Evolutionary conservation across 1,139 yeast species (phyloP).

Genomic region (Waltiozyma sp.): DNA sequence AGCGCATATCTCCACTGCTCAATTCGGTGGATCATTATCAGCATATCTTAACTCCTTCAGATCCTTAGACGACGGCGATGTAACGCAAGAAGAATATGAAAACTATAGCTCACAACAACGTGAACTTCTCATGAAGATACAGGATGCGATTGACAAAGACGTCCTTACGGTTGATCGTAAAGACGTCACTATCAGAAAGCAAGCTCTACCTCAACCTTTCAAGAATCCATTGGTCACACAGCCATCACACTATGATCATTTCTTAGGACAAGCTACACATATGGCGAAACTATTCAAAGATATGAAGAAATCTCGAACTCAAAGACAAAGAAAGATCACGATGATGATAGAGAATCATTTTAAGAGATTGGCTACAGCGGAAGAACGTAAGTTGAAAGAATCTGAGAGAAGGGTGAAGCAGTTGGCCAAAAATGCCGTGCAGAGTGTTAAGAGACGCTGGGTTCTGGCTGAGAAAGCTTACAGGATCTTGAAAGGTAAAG

Average conservation of each 20-base stretch:
- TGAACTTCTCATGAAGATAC: constrained; percentile 33
- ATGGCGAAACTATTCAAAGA: constrained; percentile 66
- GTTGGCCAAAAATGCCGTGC: constrained; percentile 69
- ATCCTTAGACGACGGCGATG: constrained; percentile 47
- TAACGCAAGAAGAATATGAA: constrained; percentile 19
- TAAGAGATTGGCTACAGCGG: constrained; percentile 77
- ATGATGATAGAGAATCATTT: constrained; percentile 81
- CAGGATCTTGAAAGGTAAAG: constrained; percentile 36
- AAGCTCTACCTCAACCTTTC: constrained; percentile 22
- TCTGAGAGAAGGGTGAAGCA: constrained; percentile 55
- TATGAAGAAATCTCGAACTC: constrained; percentile 50
- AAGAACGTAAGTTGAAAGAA: constrained; percentile 67
- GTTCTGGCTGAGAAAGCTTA: constrained; percentile 78
- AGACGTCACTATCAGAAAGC: constrained; percentile 23
- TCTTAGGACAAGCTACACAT: constrained; percentile 64
- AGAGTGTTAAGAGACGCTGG: constrained; percentile 89
- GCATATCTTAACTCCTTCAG: constrained; percentile 39
- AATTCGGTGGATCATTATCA: constrained; percentile 25
- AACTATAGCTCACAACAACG: constrained; percentile 37
- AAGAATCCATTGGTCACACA: constrained; percentile 32
- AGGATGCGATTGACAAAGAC: constrained; percentile 43
- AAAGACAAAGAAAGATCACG: constrained; percentile 65
- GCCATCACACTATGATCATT: constrained; percentile 57
- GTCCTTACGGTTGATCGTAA: constrained; percentile 31
- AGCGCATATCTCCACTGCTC: constrained; percentile 41